These are phyloP conservation scores for Podospora pseudocomata DNA, from an alignment of 495 filamentous ascomycete genomes.

Conservation along the genomic window DNA sequence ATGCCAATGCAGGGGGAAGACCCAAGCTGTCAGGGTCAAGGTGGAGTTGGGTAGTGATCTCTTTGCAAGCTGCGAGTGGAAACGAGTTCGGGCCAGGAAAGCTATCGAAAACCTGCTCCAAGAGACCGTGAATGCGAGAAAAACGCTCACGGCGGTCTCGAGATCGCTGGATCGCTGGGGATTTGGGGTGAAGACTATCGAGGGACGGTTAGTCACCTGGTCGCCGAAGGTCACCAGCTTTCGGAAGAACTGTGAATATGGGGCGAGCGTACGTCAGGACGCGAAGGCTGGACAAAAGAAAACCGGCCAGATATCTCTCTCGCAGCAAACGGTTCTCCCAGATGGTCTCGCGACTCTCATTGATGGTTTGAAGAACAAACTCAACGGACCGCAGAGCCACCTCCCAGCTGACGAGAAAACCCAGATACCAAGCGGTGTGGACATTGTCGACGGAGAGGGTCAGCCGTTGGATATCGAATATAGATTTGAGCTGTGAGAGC, in stretches of 20 bases:
- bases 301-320: conserved; percentile 35
- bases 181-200: conserved; percentile 32
- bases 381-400: conserved; percentile 35
- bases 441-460: conserved; percentile 31
- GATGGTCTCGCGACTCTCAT: conserved; percentile 33
- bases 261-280: conserved; percentile 21
- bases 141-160: conserved; percentile 35
- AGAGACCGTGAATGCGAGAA: conserved; percentile 30
- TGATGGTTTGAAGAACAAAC: conserved; percentile 33
- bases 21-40: conserved; percentile 31
- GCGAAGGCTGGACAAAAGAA: conserved; percentile 35
- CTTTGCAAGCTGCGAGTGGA: conserved; percentile 34
- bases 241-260: neutral
- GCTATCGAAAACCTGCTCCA: conserved; percentile 36
- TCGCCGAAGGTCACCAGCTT: no score
- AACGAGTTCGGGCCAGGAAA: conserved; percentile 35
- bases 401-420: conserved; percentile 39
- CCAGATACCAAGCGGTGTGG: conserved; percentile 35
- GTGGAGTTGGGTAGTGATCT: conserved; percentile 31
- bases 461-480: conserved; percentile 37
- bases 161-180: conserved; percentile 25
- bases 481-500: conserved; percentile 26
- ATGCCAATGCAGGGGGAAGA: conserved; percentile 29
- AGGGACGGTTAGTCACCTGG: neutral
- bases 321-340: conserved; percentile 31